These are phyloP conservation scores for Phaeomoniella chlamydospora DNA, from an alignment of 2,329 filamentous ascomycete genomes.

Conservation along the genomic window DNA sequence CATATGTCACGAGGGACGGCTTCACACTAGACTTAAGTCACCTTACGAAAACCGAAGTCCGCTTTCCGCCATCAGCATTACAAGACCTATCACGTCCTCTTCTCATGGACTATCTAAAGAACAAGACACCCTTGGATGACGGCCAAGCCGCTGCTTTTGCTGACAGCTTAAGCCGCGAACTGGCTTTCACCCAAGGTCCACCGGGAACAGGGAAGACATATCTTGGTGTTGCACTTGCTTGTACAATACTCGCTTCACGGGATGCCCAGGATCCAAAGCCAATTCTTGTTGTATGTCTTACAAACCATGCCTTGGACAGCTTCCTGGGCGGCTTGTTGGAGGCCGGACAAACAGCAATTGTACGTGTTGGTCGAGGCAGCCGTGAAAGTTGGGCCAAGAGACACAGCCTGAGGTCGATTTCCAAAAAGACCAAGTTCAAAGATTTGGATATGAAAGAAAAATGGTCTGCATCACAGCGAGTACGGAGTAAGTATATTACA, in stretches of 20 bases:
- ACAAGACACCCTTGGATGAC: slow-evolving; percentile 9
- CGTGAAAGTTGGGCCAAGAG: slow-evolving; percentile 12
- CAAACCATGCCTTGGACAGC: slow-evolving; percentile 18
- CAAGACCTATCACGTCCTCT: slow-evolving; percentile 2
- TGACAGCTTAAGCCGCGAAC: slow-evolving; percentile 33
- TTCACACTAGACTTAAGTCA: slow-evolving; percentile 11
- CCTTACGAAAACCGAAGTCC: slow-evolving; percentile 4
- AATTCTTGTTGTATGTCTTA: slow-evolving; percentile 16
- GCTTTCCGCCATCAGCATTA: slow-evolving; percentile 4
- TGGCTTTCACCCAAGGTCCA: slow-evolving; percentile 54
- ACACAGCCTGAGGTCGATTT: slow-evolving; percentile 6
- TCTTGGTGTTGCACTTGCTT: slow-evolving; percentile 37
- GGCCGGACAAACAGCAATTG: slow-evolving; percentile 12
- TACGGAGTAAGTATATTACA: background rate
- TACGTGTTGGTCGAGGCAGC: slow-evolving; percentile 15
- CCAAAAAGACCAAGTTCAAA: slow-evolving; percentile 4
- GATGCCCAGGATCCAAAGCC: slow-evolving; percentile 8
- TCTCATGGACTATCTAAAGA: slow-evolving; percentile 5
- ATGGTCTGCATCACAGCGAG: background rate
- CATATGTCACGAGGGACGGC: slow-evolving; percentile 7
- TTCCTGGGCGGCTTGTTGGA: slow-evolving; percentile 14
- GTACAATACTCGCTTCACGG: slow-evolving; percentile 13
- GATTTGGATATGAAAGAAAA: slow-evolving; percentile 2
- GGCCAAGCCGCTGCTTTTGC: slow-evolving; percentile 37
- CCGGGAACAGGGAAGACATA: slow-evolving; percentile 58